Base-by-base conservation (phyloP, 176 grass and related monocot species). In the Zoysia pacifica region DNA sequence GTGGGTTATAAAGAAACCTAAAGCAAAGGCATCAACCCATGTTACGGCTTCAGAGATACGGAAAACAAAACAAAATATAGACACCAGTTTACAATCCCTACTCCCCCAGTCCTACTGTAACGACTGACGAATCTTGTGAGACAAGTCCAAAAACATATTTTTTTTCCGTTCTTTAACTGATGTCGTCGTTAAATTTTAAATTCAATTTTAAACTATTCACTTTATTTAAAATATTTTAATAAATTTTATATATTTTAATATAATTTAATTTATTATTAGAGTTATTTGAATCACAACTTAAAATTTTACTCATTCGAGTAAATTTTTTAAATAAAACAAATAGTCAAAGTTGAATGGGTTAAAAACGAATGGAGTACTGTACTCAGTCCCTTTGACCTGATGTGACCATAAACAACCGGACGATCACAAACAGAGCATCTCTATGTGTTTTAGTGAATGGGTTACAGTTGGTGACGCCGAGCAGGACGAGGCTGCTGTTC, bases 51-150 rank as follows among this genome's bases (percentile, higher is more conserved):
- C 15, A 42, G 41, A 60, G 7, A 1, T 19, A 2, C 42, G 8
- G 38, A 71, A 50, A 60, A 6, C 71, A 28, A 35, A 77, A 35
- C 5, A 19, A n/a, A 8, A 8, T 2, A 28, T 28, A 47, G n/a
- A 44, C 6, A 35, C 13, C 62, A 48, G 12, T 65, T 54, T 16
- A 2, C 13, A 44, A 38, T 50, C 62, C 52, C 13, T 16, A 61
- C 18, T 75, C 40, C 61, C 61, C 41, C 7, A 1, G 28, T 28
- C 28, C 28, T 28, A 28, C 28, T 28, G 28, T 28, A 28, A 28
- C 28, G 28, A 41, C 43, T 50, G 64, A 76, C 64, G 73, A 84
- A 62, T 69, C 65, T 70, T 45, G 13, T 35, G 54, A 50, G 28
- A 53, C 28, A 28, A 20, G 13, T 56, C 62, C 53, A 63, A 81